Evolutionary conservation across 2,329 filamentous ascomycete species (phyloP), one percentile per base, ranked within the genome.

Genomic region (Lasiodiplodia sp.): DNA sequence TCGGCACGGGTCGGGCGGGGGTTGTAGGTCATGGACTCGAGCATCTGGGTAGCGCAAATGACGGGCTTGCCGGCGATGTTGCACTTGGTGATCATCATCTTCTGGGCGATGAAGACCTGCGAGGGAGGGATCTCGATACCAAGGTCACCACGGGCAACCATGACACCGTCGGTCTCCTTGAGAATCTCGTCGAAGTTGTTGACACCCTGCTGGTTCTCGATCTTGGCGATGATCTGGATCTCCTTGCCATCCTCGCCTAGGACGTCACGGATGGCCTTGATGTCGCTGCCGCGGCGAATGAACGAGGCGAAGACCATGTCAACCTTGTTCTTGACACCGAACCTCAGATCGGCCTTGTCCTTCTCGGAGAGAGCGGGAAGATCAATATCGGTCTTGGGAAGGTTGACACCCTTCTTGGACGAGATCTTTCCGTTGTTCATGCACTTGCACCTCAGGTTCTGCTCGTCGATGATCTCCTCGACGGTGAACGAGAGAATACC

Each of bases 81-180:
- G 90, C 96, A 99, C 91, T 98, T 98, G 84, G 96, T 94, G 83
- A 99, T 99, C 89, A 99, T 94, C 93, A 99, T 99, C 92, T 99
- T 99, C 88, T 99, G 96, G 68, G 96, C 96, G 75, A 97, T 93
- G 84, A 99, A 99, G 74, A 99, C 96, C 87, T 99, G 96, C 72
- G 95, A 93, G 71, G 96, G 95, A 62, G 96, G 95, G 76, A 99
- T 99, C 86, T 99, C 96, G 77, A 99, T 99, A 86, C 96, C 96
- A 73, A 97, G 86, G 80, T 98, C 96, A 86, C 96, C 96, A 89
- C 96, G 95, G 78, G 96, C 96, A 75, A 99, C 96, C 96, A 99
- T 99, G 86, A 99, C 94, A 88, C 96, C 96, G 82, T 99, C 96
- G 6, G 96, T 98, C 86, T 94, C 93, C 79, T 89, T 88, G 70